Evolutionary conservation across 169 alveolate species (phyloP), one percentile per base, ranked within the genome.

Genomic region (Babesia divergens): DNA sequence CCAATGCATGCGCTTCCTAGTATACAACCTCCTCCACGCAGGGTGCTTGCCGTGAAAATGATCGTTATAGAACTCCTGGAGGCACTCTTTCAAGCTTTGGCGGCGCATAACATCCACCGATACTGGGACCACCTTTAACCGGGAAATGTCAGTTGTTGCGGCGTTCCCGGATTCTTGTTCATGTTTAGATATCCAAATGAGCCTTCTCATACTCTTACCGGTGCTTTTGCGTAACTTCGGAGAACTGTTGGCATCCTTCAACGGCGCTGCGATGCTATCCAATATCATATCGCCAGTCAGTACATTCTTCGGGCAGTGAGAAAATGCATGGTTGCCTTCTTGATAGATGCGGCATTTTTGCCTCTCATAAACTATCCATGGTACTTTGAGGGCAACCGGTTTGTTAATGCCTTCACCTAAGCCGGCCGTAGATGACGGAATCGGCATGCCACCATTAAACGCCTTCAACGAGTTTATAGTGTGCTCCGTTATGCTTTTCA

Each of bases 41-140:
- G 86, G 86, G 55, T 77, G 86, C 32, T 62, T 34, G 1, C 82
- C 82, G 37, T 77, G 56, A 24, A 77, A 77, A 26, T 55, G 58
- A 32, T 5, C 22, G 16, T 52, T 34, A 29, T 31, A 34, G 47
- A 77, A 77, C 11, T 77, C 58, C 6, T 26, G 38, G 20, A 77
- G 22, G 28, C 54, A 65, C 54, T 77, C 82, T 34, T 55, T 53
- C 16, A 77, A 28, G 2, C 74, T 52, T 35, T 56, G 58, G 3
- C 9, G 55, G 8, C 69, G 70, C 22, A 56, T 28, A 13, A 68
- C 44, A 59, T 77, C 86, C 28, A 74, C 76, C 14, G 81, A 68
- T 20, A 18, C 52, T 7, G 86, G 86, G 4, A 40, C 6, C 18
- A 64, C 67, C 54, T 49, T 77, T 44, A 77, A 20, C 56, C 31